These are phyloP conservation scores for Teunomyces tritomae DNA, from an alignment of 805 yeast species.

Conservation along the genomic window DNA sequence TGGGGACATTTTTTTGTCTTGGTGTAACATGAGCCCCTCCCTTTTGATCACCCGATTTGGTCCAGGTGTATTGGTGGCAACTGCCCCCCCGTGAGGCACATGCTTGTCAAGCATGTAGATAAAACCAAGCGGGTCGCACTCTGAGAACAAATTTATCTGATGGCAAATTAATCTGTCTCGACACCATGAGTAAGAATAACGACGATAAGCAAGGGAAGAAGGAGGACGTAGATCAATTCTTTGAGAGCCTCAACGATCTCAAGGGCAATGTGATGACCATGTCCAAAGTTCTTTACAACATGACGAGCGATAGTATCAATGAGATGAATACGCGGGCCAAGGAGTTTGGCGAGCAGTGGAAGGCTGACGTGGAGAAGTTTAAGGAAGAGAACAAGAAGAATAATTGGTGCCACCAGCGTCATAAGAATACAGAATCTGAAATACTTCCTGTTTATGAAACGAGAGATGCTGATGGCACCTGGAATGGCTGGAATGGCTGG, in stretches of 20 bases:
- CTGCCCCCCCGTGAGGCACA: background rate
- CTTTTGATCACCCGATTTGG: background rate
- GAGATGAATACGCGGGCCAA: constrained; percentile 23
- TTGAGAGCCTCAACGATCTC: constrained; percentile 12
- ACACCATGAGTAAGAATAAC: background rate
- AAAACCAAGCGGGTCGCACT: background rate
- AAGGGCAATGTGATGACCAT: constrained; percentile 23
- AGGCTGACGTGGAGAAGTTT: constrained; percentile 9
- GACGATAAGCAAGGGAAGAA: constrained; percentile 14
- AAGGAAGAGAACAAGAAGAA: background rate
- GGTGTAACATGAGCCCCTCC: too few relatives aligned
- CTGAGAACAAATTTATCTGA: background rate
- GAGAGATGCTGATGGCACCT: background rate
- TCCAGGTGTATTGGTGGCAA: background rate
- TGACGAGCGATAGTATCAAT: constrained; percentile 19
- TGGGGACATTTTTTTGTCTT: too few relatives aligned
- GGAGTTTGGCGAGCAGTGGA: constrained; percentile 17
- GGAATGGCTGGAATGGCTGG: background rate
- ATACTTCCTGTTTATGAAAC: background rate
- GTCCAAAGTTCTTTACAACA: constrained; percentile 23
- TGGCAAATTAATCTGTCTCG: background rate
- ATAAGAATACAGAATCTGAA: background rate
- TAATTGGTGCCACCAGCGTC: background rate
- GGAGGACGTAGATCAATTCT: constrained; percentile 16
- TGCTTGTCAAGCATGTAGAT: background rate